A percentile compares a stretch with the other conserved stretches of the same genome.
These are phyloP conservation scores for Hemerocallis citrina DNA, from an alignment of 106 monocot species.

Conservation along the genomic window DNA sequence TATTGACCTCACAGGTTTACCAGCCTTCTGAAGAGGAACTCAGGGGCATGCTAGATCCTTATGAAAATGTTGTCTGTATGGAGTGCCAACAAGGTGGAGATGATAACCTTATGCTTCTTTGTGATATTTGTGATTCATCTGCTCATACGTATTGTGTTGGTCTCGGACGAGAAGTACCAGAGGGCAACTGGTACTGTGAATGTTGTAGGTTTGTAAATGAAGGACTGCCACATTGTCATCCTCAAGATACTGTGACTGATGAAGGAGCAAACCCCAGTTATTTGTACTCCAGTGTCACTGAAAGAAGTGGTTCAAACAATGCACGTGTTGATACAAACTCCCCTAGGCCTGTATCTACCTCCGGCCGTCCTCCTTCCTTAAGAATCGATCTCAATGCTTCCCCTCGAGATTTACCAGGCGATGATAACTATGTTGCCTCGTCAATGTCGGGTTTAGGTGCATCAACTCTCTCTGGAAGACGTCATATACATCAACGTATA, in stretches of 20 bases:
- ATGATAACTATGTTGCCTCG: slow-evolving; percentile 1
- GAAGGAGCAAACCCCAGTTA: not conserved
- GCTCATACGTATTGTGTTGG: slow-evolving; percentile 85
- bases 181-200: slow-evolving; percentile 80
- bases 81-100: slow-evolving; percentile 73
- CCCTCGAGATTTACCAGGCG: slow-evolving; percentile 13
- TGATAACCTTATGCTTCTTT: slow-evolving; percentile 64
- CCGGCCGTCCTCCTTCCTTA: slow-evolving; percentile 14
- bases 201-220: slow-evolving; percentile 30
- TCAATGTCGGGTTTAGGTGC: too few species aligned
- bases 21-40: slow-evolving; percentile 92
- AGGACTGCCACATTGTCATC: slow-evolving; percentile 7
- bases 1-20: slow-evolving; percentile 47
- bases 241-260: not conserved
- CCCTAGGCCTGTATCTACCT: slow-evolving; percentile 5
- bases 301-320: slow-evolving; percentile 1
- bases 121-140: slow-evolving; percentile 70
- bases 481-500: slow-evolving; percentile 51
- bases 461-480: slow-evolving; percentile 51
- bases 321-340: not conserved
- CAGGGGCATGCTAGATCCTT: slow-evolving; percentile 59
- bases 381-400: slow-evolving; percentile 33
- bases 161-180: slow-evolving; percentile 62
- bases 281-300: not conserved
- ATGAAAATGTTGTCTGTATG: slow-evolving; percentile 64